Base-by-base conservation (phyloP, 805 yeast species). In the Metschnikowia cubensis region DNA sequence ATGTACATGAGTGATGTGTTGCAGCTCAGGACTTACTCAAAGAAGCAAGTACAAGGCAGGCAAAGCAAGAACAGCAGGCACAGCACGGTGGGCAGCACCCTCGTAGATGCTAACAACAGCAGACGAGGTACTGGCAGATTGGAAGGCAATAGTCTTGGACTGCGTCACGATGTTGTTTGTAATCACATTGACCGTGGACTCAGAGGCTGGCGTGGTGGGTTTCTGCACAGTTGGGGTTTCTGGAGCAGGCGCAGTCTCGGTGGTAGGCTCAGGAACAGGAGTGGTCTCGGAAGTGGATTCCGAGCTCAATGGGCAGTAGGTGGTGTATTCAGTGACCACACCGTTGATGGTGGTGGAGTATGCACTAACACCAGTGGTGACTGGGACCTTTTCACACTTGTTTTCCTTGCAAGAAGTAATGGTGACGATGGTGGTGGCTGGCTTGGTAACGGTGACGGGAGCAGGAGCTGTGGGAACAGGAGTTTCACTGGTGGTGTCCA, bases 161-260 rank as follows among this genome's bases (percentile, higher is more conserved):
- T 71, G 65, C 18, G 77, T 73, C 13, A 65, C 54, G 41, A 73
- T 72, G 58, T 70, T 70, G 57, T 69, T 61, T 25, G 76, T 69
- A 47, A 73, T 73, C n/a, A 73, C 78, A 53, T 73, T 65, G 39
- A 72, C 59, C 6, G 72, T 68, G 31, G 61, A 44, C 29, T 48
- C 51, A 10, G 38, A 36, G 17, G 53, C 25, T 22, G 43, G 42
- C 3, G 22, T 41, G 21, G 50, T n/a, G 46, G 42, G 17, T 15
- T 15, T 18, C 18, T 38, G 11, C 43, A 20, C 34, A 40, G 18
- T 13, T 32, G 17, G n/a, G 39, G 43, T 21, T 13, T 25, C 25
- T 22, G 35, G 33, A 20, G 21, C 18, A 3, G 51, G 32, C 2
- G 32, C 20, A 6, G 18, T 8, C 14, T 38, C 35, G 11, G 49